Conservation (phyloP, 2,329 filamentous ascomycete species). For the Fusarium falciforme region DNA sequence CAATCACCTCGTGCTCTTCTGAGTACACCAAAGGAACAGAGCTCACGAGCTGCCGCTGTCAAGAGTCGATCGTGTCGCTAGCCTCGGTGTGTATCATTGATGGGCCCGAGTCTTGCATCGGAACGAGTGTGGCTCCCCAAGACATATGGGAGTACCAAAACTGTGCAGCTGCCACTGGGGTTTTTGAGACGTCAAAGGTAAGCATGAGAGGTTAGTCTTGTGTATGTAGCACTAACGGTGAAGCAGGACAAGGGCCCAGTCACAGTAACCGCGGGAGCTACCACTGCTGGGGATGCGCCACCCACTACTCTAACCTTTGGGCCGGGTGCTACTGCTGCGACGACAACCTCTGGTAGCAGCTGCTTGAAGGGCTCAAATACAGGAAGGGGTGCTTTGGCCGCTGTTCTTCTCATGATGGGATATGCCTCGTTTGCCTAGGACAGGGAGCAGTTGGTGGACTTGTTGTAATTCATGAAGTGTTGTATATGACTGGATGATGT, state of each 20-base stretch:
- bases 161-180: constrained; percentile 8
- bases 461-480: neutral
- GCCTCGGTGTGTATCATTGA: constrained; percentile 21
- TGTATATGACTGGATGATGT: neutral
- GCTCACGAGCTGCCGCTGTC: constrained; percentile 20
- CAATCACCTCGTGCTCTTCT: constrained; percentile 7
- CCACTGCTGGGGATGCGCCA: neutral
- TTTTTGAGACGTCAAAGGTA: neutral
- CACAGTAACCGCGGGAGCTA: neutral
- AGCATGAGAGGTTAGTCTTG: neutral
- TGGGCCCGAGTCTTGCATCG: neutral
- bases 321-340: neutral
- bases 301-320: neutral
- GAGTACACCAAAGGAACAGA: neutral
- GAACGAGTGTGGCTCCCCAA: neutral
- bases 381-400: neutral
- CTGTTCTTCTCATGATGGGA: neutral
- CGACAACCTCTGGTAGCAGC: neutral
- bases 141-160: constrained; percentile 22
- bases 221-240: neutral
- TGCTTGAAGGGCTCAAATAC: neutral
- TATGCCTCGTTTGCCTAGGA: neutral
- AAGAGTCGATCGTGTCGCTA: constrained; percentile 6
- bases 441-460: neutral
- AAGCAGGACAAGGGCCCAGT: neutral